Evolutionary conservation across 768 basidiomycete species (phyloP).

Genomic region (Trametes maxima): DNA sequence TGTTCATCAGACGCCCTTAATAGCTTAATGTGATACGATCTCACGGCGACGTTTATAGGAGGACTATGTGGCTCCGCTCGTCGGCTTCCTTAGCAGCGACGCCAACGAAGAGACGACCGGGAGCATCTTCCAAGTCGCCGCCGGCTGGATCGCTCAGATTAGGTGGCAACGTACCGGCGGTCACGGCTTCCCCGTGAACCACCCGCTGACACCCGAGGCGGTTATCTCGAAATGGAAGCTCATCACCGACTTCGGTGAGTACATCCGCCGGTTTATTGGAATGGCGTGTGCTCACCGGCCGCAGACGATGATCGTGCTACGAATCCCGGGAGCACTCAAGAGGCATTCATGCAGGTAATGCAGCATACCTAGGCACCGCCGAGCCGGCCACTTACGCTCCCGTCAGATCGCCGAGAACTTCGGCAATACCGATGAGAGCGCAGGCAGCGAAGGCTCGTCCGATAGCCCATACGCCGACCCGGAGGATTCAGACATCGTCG

Average conservation of each 20-base stretch:
- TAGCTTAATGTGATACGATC: neutral
- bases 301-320: constrained; percentile 82
- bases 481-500: constrained; percentile 83
- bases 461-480: constrained; percentile 62
- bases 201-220: constrained; percentile 76
- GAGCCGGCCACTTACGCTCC: neutral
- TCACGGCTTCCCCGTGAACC: constrained; percentile 81
- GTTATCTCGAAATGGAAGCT: constrained; percentile 76
- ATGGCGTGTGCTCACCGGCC: neutral
- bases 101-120: constrained; percentile 77
- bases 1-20: neutral
- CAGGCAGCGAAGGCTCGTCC: constrained; percentile 12
- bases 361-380: neutral
- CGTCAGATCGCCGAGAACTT: constrained; percentile 62
- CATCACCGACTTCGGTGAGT: constrained; percentile 83
- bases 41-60: constrained; percentile 49
- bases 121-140: constrained; percentile 80
- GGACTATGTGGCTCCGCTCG: constrained; percentile 89
- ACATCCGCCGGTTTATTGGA: constrained; percentile 2
- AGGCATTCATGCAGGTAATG: constrained; percentile 73
- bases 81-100: constrained; percentile 86
- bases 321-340: constrained; percentile 71
- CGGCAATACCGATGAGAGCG: constrained; percentile 42
- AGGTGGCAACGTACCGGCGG: constrained; percentile 93
- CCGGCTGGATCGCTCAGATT: constrained; percentile 91